phyloP scores from a whole-genome alignment of 1,284 basidiomycete species.

The Sanghuangporus baumii region DNA sequence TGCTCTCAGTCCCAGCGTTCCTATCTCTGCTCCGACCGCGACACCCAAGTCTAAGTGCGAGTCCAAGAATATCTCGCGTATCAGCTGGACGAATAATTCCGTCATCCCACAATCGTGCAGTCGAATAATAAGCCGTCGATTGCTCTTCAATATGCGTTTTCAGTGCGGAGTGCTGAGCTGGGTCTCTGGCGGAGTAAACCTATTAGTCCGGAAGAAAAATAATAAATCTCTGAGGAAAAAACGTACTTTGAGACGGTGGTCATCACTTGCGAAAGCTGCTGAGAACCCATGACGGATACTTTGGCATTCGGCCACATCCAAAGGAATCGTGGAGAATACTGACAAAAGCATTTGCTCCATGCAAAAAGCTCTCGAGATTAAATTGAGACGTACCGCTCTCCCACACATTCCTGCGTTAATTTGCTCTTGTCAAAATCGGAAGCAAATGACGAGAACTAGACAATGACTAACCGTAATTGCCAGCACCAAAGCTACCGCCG shows the following conservation, averaged over 20 bases:
- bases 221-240: no score
- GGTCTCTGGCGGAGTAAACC: no score
- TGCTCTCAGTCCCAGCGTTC: constrained; percentile 27
- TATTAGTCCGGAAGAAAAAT: no score
- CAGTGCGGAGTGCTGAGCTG: constrained; percentile 65
- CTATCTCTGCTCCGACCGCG: constrained; percentile 29
- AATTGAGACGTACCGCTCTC: constrained; percentile 56
- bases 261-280: constrained; percentile 92
- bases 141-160: constrained; percentile 83
- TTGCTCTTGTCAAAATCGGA: background rate
- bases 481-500: constrained; percentile 94
- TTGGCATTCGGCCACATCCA: constrained; percentile 99
- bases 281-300: constrained; percentile 95
- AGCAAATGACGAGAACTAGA: background rate
- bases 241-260: constrained; percentile 76
- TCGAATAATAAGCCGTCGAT: constrained; percentile 82
- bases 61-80: constrained; percentile 82
- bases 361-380: background rate
- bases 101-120: constrained; percentile 91
- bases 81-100: constrained; percentile 92
- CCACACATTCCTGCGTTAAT: constrained; percentile 73
- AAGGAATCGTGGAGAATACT: constrained; percentile 91
- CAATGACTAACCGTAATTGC: constrained; percentile 77
- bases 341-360: background rate
- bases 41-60: constrained; percentile 75